Evolutionary conservation across 148 eudicot genomes (phyloP).

Genomic region (Agrostemma githago): DNA sequence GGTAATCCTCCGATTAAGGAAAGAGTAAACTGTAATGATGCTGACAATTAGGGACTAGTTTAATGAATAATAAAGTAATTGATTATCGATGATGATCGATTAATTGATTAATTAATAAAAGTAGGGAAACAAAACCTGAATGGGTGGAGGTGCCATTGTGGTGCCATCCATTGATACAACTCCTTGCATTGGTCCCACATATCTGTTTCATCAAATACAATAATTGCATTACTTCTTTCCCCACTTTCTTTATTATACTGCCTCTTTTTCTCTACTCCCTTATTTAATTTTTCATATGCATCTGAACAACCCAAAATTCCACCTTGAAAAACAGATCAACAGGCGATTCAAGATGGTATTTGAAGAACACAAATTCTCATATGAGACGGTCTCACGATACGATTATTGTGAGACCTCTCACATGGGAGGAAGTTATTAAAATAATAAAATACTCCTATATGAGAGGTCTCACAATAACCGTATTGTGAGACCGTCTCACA

Average conservation of each 20-base stretch:
- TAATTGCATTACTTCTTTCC: neutral
- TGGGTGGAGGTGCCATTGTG: constrained; percentile 59
- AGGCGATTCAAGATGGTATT: neutral
- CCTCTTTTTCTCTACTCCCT: constrained; percentile 1
- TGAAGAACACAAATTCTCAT: neutral
- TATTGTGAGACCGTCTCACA: neutral
- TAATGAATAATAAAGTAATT: no score
- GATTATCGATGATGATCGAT: no score
- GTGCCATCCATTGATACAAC: constrained; percentile 86
- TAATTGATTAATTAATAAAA: constrained; percentile 1
- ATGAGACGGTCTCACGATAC: neutral
- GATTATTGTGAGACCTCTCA: no score
- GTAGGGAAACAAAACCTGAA: constrained; percentile 51
- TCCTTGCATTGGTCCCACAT: constrained; percentile 95
- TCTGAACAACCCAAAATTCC: neutral
- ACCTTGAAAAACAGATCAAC: neutral
- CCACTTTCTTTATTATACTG: neutral
- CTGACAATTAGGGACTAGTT: neutral
- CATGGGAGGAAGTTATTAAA: no score
- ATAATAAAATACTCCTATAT: no score
- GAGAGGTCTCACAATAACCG: no score
- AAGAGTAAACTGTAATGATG: neutral
- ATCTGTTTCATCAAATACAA: constrained; percentile 42
- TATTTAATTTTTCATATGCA: neutral
- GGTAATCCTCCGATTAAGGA: neutral